These are phyloP conservation scores for Cladosporium austrohemisphaericum DNA, from an alignment of 2,329 filamentous ascomycete species.

Conservation along the genomic window DNA sequence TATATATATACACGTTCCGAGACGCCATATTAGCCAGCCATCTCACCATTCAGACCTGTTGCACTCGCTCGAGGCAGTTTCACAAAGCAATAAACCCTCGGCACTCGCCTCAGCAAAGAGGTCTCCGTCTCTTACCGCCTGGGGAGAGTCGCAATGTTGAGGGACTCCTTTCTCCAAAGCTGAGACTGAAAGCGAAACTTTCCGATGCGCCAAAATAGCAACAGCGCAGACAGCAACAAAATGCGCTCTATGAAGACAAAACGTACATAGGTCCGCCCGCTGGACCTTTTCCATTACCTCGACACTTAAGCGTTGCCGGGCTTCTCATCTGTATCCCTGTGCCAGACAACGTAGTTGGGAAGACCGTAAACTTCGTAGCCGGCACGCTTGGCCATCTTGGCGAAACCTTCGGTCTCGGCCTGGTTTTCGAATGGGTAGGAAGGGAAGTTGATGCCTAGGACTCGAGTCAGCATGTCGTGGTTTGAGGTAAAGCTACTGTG, in stretches of 20 bases:
- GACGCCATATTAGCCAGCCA: no score
- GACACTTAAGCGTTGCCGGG: conserved; percentile 61
- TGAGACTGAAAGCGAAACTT: no score
- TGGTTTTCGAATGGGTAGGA: conserved; percentile 97
- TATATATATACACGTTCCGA: no score
- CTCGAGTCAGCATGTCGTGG: no score
- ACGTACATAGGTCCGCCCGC: conserved; percentile 2
- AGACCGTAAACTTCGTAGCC: conserved; percentile 89
- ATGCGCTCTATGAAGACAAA: conserved; percentile 3
- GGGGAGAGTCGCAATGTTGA: no score
- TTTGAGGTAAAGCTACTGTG: no score
- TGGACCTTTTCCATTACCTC: background rate
- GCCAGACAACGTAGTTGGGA: conserved; percentile 98
- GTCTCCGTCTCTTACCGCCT: no score
- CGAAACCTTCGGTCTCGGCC: conserved; percentile 97
- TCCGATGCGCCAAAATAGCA: background rate
- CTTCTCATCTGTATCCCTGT: conserved; percentile 95
- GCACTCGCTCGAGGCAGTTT: no score
- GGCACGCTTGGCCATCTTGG: conserved; percentile 95
- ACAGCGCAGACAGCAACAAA: background rate
- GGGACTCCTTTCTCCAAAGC: no score
- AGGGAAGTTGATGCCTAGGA: conserved; percentile 98
- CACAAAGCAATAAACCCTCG: no score
- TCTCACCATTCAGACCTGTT: no score
- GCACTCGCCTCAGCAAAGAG: no score